phyloP scores from a whole-genome alignment of 2,329 filamentous ascomycete species.

The Fusarium sp. region DNA sequence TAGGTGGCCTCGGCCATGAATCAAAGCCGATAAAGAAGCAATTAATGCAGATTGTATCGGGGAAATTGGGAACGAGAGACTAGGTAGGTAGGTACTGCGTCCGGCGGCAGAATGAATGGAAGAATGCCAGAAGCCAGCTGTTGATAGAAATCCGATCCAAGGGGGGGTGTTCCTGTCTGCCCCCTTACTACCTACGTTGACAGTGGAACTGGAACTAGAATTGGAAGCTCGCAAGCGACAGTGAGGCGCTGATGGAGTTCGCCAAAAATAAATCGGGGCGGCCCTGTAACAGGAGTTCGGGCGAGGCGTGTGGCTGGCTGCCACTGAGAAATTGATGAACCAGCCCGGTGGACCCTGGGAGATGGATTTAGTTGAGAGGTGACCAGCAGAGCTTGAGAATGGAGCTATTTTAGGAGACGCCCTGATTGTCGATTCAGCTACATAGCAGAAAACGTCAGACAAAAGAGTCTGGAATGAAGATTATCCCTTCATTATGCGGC shows the following conservation, averaged over 20 bases:
- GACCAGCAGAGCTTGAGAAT: slow-evolving; percentile 12
- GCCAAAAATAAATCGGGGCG: slow-evolving; percentile 36
- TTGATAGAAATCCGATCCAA: slow-evolving; percentile 35
- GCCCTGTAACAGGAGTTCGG: slow-evolving; percentile 7
- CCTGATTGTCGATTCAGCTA: slow-evolving; percentile 3
- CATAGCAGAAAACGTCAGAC: slow-evolving; percentile 28
- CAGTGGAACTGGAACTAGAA: slow-evolving; percentile 27
- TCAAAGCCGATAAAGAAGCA: slow-evolving; percentile 19
- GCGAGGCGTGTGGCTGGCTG: slow-evolving; percentile 12
- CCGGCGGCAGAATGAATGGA: slow-evolving; percentile 35
- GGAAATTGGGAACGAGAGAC: slow-evolving; percentile 27
- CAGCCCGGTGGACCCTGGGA: not conserved
- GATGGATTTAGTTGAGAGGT: not conserved
- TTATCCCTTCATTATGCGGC: slow-evolving; percentile 18
- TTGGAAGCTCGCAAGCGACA: slow-evolving; percentile 34
- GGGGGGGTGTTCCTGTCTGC: slow-evolving; percentile 34
- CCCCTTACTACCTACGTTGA: slow-evolving; percentile 35
- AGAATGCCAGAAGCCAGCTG: slow-evolving; percentile 40
- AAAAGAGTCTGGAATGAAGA: slow-evolving; percentile 29
- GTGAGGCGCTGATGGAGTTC: slow-evolving; percentile 26
- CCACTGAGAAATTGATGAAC: not conserved
- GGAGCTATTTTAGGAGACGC: slow-evolving; percentile 30
- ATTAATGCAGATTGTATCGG: slow-evolving; percentile 18
- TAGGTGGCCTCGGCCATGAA: slow-evolving; percentile 37
- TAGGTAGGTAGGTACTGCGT: slow-evolving; percentile 24